A percentile compares a stretch with the other conserved stretches of the same genome.
Evolutionary conservation across 2,329 filamentous ascomycete species (phyloP).

Genomic region (Zymoseptoria passerinii): DNA sequence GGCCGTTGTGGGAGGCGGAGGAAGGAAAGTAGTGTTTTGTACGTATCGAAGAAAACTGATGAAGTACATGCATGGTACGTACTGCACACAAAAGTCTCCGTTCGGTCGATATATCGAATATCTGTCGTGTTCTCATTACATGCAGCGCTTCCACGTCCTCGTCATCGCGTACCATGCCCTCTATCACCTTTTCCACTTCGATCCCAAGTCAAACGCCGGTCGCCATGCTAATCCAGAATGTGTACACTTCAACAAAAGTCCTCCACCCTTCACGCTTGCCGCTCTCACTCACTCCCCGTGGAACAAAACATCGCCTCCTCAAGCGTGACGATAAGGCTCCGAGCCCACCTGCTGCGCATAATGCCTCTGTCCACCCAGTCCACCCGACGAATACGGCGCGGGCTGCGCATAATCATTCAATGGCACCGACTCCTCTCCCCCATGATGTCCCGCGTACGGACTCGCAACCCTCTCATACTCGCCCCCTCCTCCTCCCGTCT

Average conservation of each 20-base stretch:
- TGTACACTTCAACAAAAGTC: background rate
- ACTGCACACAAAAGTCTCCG: background rate
- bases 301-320: no score
- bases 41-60: no score
- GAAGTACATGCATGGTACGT: no score
- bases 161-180: no score
- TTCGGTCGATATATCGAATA: background rate
- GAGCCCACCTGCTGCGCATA: constrained; percentile 26
- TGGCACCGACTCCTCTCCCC: constrained; percentile 23
- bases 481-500: constrained; percentile 52
- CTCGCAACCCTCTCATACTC: constrained; percentile 49
- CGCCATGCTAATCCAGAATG: constrained; percentile 9
- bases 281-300: no score
- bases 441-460: constrained; percentile 30
- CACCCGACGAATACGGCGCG: background rate
- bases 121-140: no score
- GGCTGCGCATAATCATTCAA: constrained; percentile 18
- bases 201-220: constrained; percentile 6
- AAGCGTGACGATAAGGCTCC: constrained; percentile 35
- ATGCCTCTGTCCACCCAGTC: background rate
- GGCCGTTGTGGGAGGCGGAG: constrained; percentile 48
- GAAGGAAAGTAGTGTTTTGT: constrained; percentile 2
- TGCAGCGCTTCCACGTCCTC: no score
- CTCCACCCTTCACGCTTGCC: background rate
- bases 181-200: no score